Percentiles rank a stretch among this genome's conserved stretches.
These are phyloP conservation scores for Golubevia sp. DNA, from an alignment of 1,284 basidiomycete species.

Conservation along the genomic window DNA sequence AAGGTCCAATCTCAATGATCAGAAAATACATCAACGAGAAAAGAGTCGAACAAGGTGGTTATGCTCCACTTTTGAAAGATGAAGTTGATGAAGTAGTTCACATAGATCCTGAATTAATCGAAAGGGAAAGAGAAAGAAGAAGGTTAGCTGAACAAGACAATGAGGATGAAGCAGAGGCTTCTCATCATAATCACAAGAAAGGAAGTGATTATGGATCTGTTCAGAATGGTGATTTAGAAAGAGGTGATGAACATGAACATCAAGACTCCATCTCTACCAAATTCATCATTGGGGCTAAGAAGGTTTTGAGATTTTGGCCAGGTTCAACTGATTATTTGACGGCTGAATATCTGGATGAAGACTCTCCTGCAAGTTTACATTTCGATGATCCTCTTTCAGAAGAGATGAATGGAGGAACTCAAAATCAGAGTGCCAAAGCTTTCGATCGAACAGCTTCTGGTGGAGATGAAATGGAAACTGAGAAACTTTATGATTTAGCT, in stretches of 20 bases:
- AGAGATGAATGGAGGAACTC: too few species aligned
- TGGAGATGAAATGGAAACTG: too few species aligned
- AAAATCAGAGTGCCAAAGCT: too few species aligned
- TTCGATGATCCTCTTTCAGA: too few species aligned
- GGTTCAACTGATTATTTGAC: slow-evolving; percentile 8
- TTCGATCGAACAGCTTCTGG: too few species aligned
- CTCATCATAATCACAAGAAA: not conserved
- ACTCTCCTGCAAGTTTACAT: too few species aligned
- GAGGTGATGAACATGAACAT: slow-evolving; percentile 11
- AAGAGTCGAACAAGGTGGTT: slow-evolving; percentile 68
- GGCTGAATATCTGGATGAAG: too few species aligned
- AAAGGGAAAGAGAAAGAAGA: slow-evolving; percentile 1
- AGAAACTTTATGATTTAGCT: slow-evolving; percentile 72
- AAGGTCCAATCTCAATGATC: slow-evolving; percentile 63
- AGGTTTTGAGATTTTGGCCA: slow-evolving; percentile 32
- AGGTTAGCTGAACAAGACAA: slow-evolving; percentile 6
- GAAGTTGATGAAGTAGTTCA: slow-evolving; percentile 75
- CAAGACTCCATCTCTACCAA: slow-evolving; percentile 64
- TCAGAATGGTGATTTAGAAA: slow-evolving; percentile 7
- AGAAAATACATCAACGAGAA: slow-evolving; percentile 65
- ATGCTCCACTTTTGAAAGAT: slow-evolving; percentile 74
- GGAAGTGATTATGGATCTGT: not conserved
- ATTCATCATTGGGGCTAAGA: slow-evolving; percentile 61
- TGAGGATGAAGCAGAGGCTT: slow-evolving; percentile 6
- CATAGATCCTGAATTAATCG: slow-evolving; percentile 60